Conservation (phyloP, 192 early-diverging fungal genomes). For the Chytriomyces confervae region DNA sequence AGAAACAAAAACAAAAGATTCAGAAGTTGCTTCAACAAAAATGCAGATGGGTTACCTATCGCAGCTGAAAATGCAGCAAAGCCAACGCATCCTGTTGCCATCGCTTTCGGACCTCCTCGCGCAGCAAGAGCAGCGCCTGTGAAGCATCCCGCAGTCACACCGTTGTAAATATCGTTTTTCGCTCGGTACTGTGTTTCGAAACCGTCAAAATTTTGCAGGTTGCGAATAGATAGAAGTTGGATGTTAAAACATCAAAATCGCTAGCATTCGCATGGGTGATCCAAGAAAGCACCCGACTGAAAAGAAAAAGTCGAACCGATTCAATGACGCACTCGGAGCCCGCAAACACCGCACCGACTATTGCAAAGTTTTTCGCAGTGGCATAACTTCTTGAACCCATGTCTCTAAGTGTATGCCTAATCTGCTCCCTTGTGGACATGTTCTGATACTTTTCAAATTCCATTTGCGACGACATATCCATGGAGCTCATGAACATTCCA, state of each 20-base stretch:
- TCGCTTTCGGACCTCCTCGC: conserved; percentile 44
- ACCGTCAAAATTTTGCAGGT: background rate
- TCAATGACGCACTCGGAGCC: conserved; percentile 96
- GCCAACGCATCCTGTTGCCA: conserved; percentile 79
- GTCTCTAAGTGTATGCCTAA: conserved; percentile 82
- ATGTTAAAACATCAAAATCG: background rate
- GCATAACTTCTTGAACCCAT: conserved; percentile 83
- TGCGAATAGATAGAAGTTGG: background rate
- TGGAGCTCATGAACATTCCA: conserved; percentile 83
- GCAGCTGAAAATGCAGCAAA: conserved; percentile 95
- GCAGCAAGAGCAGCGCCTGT: conserved; percentile 86
- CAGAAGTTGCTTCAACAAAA: background rate
- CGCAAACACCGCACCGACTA: conserved; percentile 90
- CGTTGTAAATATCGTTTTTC: conserved; percentile 94
- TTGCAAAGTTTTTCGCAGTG: conserved; percentile 91
- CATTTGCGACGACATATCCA: conserved; percentile 25
- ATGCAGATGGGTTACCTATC: conserved; percentile 87
- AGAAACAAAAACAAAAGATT: background rate
- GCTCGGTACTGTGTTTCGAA: conserved; percentile 75
- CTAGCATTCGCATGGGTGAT: background rate
- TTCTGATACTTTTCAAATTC: conserved; percentile 60
- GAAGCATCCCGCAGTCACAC: conserved; percentile 85
- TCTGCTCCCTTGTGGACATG: conserved; percentile 82
- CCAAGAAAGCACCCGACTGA: background rate
- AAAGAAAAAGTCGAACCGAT: conserved; percentile 57